phyloP scores from a whole-genome alignment of 2,329 filamentous ascomycete species.

The Dothistroma pini region DNA sequence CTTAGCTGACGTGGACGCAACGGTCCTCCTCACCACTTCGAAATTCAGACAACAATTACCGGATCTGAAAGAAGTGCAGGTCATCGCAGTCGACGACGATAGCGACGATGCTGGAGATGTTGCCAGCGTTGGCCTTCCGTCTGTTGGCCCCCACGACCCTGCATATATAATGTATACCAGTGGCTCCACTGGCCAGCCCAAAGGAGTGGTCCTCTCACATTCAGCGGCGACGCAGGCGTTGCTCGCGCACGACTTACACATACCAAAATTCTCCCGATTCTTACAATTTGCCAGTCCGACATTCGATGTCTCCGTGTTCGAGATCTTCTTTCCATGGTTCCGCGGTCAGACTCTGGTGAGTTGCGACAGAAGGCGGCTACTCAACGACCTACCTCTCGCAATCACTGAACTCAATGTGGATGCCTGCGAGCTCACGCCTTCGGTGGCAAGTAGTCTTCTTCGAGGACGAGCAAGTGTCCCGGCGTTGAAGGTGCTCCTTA shows the following conservation, averaged over 20 bases:
- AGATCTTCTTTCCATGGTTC: slow-evolving; percentile 84
- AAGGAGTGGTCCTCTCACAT: slow-evolving; percentile 82
- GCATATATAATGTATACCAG: slow-evolving; percentile 95
- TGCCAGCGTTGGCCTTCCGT: not conserved
- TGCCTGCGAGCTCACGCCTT: slow-evolving; percentile 84
- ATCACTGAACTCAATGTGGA: slow-evolving; percentile 67
- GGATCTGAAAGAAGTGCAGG: slow-evolving; percentile 33
- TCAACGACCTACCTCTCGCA: slow-evolving; percentile 68
- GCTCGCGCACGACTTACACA: slow-evolving; percentile 72
- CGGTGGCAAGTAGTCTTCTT: slow-evolving; percentile 74
- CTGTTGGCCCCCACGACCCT: slow-evolving; percentile 37
- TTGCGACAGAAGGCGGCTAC: slow-evolving; percentile 64
- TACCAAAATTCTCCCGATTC: slow-evolving; percentile 74
- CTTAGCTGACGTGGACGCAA: slow-evolving; percentile 68
- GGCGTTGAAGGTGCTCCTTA: slow-evolving; percentile 66
- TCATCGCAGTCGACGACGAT: slow-evolving; percentile 46
- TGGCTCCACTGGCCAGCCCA: slow-evolving; percentile 82
- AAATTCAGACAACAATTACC: slow-evolving; percentile 43
- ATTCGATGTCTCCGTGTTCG: slow-evolving; percentile 92
- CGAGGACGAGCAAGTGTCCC: slow-evolving; percentile 65
- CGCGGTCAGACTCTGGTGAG: slow-evolving; percentile 70
- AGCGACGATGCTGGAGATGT: slow-evolving; percentile 14
- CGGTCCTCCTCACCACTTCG: slow-evolving; percentile 62
- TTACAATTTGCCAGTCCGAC: slow-evolving; percentile 90
- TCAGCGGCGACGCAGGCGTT: slow-evolving; percentile 75